Evolutionary conservation across 345 rosid genomes (phyloP), one percentile per base, ranked within the genome.

Genomic region (Acer campestre): DNA sequence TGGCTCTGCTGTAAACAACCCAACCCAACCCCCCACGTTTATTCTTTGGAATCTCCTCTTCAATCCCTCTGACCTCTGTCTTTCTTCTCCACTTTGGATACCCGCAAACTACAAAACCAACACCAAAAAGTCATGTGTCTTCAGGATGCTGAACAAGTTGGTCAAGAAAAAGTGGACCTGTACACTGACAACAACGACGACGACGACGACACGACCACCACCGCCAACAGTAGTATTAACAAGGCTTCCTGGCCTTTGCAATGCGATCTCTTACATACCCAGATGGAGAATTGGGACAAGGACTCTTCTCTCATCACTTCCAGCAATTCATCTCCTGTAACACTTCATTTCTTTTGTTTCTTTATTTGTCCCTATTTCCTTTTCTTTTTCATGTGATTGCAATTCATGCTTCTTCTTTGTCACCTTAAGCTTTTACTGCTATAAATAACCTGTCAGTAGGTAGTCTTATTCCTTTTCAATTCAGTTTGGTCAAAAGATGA

Each of bases 31-130:
- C 25, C 48, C 76, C 74, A 6, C 29, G 44, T 14, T 70, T 83
- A 82, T 82, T 84, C 86, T 56, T 27, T 16, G 48, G 81, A 85
- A 84, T 88, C 90, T 85, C 70, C 89, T 76, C 80, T 59, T 77
- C 29, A 17, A 29, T 9, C 77, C 67, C 29, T 13, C 27, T 62
- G 27, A 75, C 67, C 29, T 13, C 27, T 62, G 27, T 73, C 38
- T 42, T 59, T 64, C 29, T 73, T 27, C 22, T 58, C 20, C 62
- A 59, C 84, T 80, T 77, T 70, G 77, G 85, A 81, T 76, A 71
- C 80, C 74, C 63, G 18, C 12, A 17, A 68, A 18, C 63, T 51
- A 35, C 44, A 49, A 64, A 67, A 53, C 53, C n/a, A 14, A 31
- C 53, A 31, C 66, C 35, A 27, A 69, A 35, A 23, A 25, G 61